These are phyloP conservation scores for Suillus tomentosus DNA, from an alignment of 768 basidiomycete genomes.

Conservation along the genomic window DNA sequence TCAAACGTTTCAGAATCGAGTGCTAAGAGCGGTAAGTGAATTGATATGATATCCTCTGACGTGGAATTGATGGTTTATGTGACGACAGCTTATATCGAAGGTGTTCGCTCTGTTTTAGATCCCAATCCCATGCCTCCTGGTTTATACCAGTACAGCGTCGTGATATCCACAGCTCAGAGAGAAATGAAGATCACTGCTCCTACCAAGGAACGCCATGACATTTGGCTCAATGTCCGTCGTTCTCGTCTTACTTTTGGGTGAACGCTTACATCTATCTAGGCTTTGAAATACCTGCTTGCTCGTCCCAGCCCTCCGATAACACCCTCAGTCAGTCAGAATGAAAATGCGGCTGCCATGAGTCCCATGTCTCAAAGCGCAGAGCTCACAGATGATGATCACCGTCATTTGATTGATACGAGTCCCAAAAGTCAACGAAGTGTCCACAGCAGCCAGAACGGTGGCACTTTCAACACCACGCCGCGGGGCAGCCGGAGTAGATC, in stretches of 20 bases:
- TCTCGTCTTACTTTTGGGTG: conserved; percentile 12
- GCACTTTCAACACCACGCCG: conserved; percentile 75
- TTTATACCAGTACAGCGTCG: conserved; percentile 87
- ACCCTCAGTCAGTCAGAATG: conserved; percentile 30
- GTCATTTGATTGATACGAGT: conserved; percentile 50
- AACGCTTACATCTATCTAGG: conserved; percentile 48
- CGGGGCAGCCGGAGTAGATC: conserved; percentile 79
- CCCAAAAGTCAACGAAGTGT: conserved; percentile 76
- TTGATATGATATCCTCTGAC: conserved; percentile 11
- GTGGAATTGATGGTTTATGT: conserved; percentile 10
- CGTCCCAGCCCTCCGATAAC: conserved; percentile 52
- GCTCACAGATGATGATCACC: conserved; percentile 54
- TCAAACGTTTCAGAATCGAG: conserved; percentile 87
- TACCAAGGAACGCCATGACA: conserved; percentile 93
- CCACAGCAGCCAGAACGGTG: conserved; percentile 57
- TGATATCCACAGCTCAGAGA: conserved; percentile 89
- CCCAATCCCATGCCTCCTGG: conserved; percentile 96
- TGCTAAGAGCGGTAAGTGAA: conserved; percentile 90
- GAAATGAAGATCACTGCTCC: conserved; percentile 99
- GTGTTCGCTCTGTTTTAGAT: conserved; percentile 89
- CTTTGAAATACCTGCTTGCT: conserved; percentile 85
- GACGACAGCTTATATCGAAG: conserved; percentile 83
- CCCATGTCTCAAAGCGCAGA: conserved; percentile 48
- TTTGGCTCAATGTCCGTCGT: conserved; percentile 84
- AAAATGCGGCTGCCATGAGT: conserved; percentile 44